Evolutionary conservation across 179 eudicot genomes (phyloP).

Genomic region (Camellia oleifera): DNA sequence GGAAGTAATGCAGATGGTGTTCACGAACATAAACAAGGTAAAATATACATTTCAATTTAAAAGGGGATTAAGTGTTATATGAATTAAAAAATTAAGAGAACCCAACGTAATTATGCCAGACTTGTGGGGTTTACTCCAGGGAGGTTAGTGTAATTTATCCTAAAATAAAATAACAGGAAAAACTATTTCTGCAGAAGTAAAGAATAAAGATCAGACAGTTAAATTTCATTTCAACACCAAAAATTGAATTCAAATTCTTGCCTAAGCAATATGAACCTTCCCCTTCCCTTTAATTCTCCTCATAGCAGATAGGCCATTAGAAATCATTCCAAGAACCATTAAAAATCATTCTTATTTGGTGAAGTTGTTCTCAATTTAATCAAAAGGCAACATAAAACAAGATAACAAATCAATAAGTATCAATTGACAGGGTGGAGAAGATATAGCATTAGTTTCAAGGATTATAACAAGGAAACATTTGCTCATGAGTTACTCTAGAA

Average conservation of each 20-base stretch:
- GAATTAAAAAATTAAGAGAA: too few relatives aligned
- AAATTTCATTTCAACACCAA: not conserved
- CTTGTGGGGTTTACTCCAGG: too few relatives aligned
- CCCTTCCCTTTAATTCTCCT: not conserved
- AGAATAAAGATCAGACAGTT: not conserved
- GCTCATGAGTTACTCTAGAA: not conserved
- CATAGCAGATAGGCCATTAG: not conserved
- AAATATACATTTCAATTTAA: too few relatives aligned
- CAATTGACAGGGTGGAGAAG: not conserved
- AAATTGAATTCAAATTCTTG: not conserved
- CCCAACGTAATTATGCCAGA: too few relatives aligned
- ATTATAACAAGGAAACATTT: not conserved
- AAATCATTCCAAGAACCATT: constrained; percentile 9
- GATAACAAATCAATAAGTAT: not conserved
- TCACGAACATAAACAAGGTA: too few relatives aligned
- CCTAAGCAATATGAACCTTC: not conserved
- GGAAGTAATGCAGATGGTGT: too few relatives aligned
- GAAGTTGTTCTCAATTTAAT: not conserved
- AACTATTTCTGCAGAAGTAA: not conserved
- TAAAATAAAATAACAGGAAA: not conserved
- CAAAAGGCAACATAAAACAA: not conserved
- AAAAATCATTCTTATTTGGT: not conserved
- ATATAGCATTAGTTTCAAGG: not conserved
- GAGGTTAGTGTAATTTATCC: too few relatives aligned
- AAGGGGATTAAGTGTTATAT: too few relatives aligned